phyloP scores from a whole-genome alignment of 345 rosid species.

The Pistacia integerrima region DNA sequence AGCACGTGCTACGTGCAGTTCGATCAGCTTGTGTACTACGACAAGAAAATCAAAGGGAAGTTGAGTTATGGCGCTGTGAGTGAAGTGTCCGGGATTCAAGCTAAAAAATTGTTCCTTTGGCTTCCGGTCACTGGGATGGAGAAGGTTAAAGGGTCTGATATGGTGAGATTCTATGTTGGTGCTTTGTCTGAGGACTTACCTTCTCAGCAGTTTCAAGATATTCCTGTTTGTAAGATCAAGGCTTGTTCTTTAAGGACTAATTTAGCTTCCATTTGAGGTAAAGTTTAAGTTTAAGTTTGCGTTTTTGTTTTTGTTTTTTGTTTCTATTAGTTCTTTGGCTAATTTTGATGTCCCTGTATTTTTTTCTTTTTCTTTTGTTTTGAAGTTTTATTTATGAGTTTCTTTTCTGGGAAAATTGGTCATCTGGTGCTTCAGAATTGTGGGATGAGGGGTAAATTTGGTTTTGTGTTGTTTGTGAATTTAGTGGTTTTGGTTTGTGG shows the following conservation, averaged over 20 bases:
- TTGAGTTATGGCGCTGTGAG: constrained; percentile 59
- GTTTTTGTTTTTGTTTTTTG: neutral
- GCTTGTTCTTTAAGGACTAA: constrained; percentile 11
- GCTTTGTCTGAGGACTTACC: constrained; percentile 65
- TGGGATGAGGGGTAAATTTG: too few species aligned
- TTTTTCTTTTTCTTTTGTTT: too few species aligned
- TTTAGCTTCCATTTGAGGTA: constrained; percentile 36
- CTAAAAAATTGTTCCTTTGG: constrained; percentile 72
- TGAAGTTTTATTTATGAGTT: too few species aligned
- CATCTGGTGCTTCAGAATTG: too few species aligned
- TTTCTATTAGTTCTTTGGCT: neutral
- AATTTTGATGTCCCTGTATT: neutral
- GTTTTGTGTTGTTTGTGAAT: too few species aligned
- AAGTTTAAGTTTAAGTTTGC: neutral
- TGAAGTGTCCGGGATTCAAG: constrained; percentile 63
- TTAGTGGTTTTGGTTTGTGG: too few species aligned
- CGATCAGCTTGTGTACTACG: constrained; percentile 58
- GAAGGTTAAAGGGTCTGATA: constrained; percentile 38
- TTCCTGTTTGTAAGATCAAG: constrained; percentile 58
- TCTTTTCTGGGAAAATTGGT: too few species aligned
- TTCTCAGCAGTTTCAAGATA: constrained; percentile 47
- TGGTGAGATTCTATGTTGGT: constrained; percentile 76
- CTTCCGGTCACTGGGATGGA: constrained; percentile 60
- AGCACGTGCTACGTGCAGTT: constrained; percentile 59
- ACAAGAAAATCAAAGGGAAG: constrained; percentile 52